Conservation (phyloP, 1,139 yeast species). For the Nakaseomyces sp. region DNA sequence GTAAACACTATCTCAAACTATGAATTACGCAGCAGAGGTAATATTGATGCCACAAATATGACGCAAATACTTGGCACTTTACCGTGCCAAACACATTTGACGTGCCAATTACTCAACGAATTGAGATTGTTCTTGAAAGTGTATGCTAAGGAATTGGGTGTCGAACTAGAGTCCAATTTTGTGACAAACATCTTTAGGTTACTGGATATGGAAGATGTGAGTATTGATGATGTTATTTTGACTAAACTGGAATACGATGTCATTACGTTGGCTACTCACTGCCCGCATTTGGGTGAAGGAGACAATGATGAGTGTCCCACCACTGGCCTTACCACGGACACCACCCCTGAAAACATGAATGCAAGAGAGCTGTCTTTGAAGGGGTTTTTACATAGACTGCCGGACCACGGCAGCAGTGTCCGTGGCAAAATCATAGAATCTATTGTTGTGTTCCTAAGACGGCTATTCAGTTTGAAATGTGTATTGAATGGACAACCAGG, state of each 20-base stretch:
- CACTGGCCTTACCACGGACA: no score
- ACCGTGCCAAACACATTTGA: not conserved
- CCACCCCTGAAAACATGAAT: not conserved
- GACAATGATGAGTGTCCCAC: not conserved
- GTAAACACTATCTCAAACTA: constrained; percentile 20
- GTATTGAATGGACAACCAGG: no score
- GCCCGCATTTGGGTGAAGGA: not conserved
- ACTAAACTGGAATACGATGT: not conserved
- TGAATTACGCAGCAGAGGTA: constrained; percentile 2
- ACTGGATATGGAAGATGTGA: not conserved
- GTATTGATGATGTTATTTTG: not conserved
- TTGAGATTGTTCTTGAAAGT: not conserved
- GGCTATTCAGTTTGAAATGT: not conserved
- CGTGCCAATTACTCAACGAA: not conserved
- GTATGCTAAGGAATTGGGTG: not conserved
- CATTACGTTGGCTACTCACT: not conserved
- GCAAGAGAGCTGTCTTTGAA: not conserved
- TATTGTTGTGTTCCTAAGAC: not conserved
- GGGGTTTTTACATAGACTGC: not conserved
- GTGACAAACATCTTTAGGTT: not conserved
- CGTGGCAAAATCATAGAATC: not conserved
- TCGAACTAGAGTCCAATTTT: not conserved
- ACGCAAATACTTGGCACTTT: not conserved
- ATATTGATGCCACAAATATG: constrained; percentile 16
- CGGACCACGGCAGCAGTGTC: not conserved